phyloP scores from a whole-genome alignment of 1,139 yeast species.

The Protomyces macrosporus region DNA sequence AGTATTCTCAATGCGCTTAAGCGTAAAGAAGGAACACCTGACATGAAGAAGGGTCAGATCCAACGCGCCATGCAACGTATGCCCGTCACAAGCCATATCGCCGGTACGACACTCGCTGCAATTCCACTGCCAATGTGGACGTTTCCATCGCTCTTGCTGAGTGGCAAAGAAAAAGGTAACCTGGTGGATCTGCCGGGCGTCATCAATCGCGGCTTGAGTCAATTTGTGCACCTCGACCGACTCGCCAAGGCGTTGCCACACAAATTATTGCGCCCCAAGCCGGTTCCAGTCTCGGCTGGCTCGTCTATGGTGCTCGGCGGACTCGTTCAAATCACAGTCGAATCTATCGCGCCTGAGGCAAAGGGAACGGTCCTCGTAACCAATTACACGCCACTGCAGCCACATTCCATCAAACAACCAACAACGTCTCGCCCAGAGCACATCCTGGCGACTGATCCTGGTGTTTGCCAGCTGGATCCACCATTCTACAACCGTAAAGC shows the following conservation, averaged over 20 bases:
- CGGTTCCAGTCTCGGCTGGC: conserved; percentile 1
- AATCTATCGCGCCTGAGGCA: not conserved
- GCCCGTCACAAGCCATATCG: conserved; percentile 13
- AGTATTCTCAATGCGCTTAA: conserved; percentile 4
- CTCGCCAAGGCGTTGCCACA: conserved; percentile 7
- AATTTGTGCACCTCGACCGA: not conserved
- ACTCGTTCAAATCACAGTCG: conserved; percentile 1
- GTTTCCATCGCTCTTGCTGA: conserved; percentile 8
- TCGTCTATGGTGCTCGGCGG: conserved; percentile 7
- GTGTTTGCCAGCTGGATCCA: not conserved
- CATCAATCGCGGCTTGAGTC: conserved; percentile 7
- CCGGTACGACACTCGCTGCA: conserved; percentile 20
- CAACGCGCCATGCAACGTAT: not conserved
- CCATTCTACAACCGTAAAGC: not conserved
- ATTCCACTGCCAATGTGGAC: conserved; percentile 3
- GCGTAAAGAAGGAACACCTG: not conserved
- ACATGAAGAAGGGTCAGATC: not conserved
- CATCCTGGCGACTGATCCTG: not conserved
- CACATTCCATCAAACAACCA: not conserved
- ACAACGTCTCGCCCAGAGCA: conserved; percentile 14
- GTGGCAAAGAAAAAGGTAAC: conserved; percentile 3
- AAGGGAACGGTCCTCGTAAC: not conserved
- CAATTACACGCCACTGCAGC: conserved; percentile 2
- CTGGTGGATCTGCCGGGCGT: conserved; percentile 22
- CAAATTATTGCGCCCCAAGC: conserved; percentile 6